Base-by-base conservation (phyloP, 495 filamentous ascomycete genomes). In the Aspergillus heteromorphus region DNA sequence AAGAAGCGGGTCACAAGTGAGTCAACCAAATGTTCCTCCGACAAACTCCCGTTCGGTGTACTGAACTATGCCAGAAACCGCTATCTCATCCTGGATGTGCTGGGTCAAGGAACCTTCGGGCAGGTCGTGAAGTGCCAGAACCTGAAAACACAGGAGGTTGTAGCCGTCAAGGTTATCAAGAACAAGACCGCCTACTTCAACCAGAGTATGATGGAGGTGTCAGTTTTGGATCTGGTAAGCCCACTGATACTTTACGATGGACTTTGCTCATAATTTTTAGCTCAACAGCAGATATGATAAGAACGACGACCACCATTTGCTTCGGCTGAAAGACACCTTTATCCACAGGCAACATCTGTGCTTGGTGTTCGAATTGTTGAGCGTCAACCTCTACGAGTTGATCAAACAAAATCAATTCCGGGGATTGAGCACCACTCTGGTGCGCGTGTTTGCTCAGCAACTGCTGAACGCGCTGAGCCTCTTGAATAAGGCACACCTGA, bases 201-300 rank as follows among this genome's bases (percentile, higher is more conserved):
- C 65, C 95, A 99, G 70, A 99, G 95, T 68, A 99, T 99, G 95
- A 99, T 99, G 95, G 95, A 99, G 63, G 95, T 99, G 23, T 99
- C 95, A 7, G 95, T 99, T 7, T 75, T 99, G 25, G 95, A 99
- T 70, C 67, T 99, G 79, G 92, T 97, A 81, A 55, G 85, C 55
- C 36, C 25, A 19, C 57, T 45, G 20, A 14, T 13, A 34, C 16
- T 6, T 34, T 14, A 19, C 34, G 29, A 43, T 13, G 45, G 14
- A 9, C 42, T 40, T 23, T 60, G 53, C 66, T 75, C 49, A 78
- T 58, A 49, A 38, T 55, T 38, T 29, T 21, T 10, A 96, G 91
- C 83, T 98, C 57, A 98, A 99, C 65, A 96, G 88, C 63, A 95
- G 96, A 68, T 87, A 96, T 53, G 95, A 99, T 73, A 99, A 97